A percentile compares a stretch with the other conserved stretches of the same genome.
Evolutionary conservation across 148 eudicot genomes (phyloP).

Genomic region (Chenopodium album): DNA sequence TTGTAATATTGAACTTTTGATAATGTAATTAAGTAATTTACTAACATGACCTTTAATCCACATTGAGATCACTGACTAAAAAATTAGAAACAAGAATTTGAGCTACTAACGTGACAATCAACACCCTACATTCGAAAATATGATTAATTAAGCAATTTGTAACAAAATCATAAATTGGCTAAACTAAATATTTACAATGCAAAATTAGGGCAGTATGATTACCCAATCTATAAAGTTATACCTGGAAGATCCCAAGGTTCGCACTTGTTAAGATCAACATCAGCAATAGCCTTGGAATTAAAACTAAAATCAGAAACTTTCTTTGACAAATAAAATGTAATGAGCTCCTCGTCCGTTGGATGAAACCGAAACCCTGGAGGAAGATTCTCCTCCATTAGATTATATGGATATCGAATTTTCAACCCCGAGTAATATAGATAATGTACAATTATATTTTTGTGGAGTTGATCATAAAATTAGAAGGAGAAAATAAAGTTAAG

Average conservation of each 20-base stretch:
- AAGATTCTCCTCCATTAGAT: conserved; percentile 70
- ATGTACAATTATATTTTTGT: background rate
- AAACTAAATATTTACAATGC: too few relatives aligned
- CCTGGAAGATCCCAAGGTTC: conserved; percentile 96
- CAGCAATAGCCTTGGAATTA: conserved; percentile 60
- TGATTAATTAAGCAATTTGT: too few relatives aligned
- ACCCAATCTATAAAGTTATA: background rate
- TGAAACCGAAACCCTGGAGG: conserved; percentile 94
- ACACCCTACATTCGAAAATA: too few relatives aligned
- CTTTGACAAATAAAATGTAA: conserved; percentile 53
- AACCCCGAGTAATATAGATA: too few relatives aligned
- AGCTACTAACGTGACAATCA: too few relatives aligned
- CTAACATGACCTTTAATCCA: too few relatives aligned
- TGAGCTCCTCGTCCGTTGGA: conserved; percentile 83
- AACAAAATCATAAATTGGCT: background rate
- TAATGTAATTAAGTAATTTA: too few relatives aligned
- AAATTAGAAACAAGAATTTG: too few relatives aligned
- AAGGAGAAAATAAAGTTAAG: conserved; percentile 19
- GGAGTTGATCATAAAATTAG: background rate
- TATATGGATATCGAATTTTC: background rate
- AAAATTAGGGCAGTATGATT: too few relatives aligned
- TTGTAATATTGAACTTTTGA: too few relatives aligned
- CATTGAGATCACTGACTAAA: too few relatives aligned
- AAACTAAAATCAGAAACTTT: conserved; percentile 70
- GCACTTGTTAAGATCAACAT: conserved; percentile 85